phyloP scores from a whole-genome alignment of 371 early-diverging fungal genomes.

The Saksenaea vasiformis region DNA sequence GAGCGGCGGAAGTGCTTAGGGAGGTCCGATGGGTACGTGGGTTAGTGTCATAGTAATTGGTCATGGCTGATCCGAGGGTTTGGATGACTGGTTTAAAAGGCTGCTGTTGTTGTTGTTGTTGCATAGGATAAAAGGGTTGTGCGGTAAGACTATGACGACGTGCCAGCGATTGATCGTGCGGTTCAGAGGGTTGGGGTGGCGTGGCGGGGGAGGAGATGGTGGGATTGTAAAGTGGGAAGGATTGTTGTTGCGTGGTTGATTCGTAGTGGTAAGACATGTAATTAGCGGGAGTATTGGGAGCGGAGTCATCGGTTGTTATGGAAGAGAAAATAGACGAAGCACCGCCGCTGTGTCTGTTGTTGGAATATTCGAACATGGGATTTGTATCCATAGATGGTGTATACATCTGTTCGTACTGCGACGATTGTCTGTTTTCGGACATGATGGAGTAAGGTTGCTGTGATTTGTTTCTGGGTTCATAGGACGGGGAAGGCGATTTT shows the following conservation, averaged over 20 bases:
- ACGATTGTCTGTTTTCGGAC: not conserved
- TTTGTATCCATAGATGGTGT: not conserved
- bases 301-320: not conserved
- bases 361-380: not conserved
- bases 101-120: not conserved
- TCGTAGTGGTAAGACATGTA: not conserved
- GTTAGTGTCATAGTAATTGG: constrained; percentile 13
- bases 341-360: not conserved
- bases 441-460: not conserved
- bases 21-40: not conserved
- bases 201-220: constrained; percentile 7
- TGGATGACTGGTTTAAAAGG: not conserved
- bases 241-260: not conserved
- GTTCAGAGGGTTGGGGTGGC: constrained; percentile 2
- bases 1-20: not conserved
- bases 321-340: not conserved
- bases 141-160: not conserved
- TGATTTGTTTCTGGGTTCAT: not conserved
- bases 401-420: not conserved
- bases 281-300: not conserved
- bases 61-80: constrained; percentile 31
- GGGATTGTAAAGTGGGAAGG: not conserved
- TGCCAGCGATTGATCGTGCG: not conserved
- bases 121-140: not conserved
- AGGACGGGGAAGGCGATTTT: not conserved